Conservation (phyloP, 495 filamentous ascomycete genomes). For the Tetracladium marchalianum region DNA sequence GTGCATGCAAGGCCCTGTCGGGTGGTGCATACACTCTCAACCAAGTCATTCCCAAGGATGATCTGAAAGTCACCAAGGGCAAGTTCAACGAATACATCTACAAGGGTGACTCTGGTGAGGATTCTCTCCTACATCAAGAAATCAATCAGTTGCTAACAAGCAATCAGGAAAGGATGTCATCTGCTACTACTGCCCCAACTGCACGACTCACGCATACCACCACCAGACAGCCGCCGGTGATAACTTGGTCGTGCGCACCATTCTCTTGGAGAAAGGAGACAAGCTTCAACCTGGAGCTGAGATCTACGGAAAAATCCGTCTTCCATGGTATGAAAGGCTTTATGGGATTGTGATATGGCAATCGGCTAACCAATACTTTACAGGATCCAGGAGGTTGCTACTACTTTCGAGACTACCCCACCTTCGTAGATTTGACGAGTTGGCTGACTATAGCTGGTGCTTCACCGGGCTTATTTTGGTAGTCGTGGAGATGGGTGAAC, state of each 20-base stretch:
- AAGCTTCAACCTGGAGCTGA: conserved; percentile 1
- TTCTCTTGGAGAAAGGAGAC: conserved; percentile 21
- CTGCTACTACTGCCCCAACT: conserved; percentile 46
- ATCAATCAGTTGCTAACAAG: not conserved
- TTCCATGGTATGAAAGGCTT: conserved; percentile 1
- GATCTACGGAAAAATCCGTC: conserved; percentile 2
- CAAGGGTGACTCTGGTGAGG: conserved; percentile 35
- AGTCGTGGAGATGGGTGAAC: no score
- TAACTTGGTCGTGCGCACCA: conserved; percentile 37
- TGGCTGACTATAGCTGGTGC: no score
- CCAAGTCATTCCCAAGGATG: conserved; percentile 34
- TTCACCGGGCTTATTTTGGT: no score
- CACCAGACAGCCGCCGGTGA: conserved; percentile 40
- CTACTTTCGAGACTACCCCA: conserved; percentile 1
- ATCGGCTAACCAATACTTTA: no score
- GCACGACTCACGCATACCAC: conserved; percentile 37
- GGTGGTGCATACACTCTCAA: conserved; percentile 40
- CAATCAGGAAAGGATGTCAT: conserved; percentile 34
- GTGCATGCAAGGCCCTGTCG: conserved; percentile 38
- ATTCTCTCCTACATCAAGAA: not conserved
- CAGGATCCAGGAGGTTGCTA: conserved; percentile 3
- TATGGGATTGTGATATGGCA: not conserved
- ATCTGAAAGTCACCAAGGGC: conserved; percentile 39
- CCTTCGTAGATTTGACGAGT: not conserved
- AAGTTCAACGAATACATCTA: conserved; percentile 36